Evolutionary conservation across 1,284 basidiomycete species (phyloP).

Genomic region (Rugosomyces carneus): DNA sequence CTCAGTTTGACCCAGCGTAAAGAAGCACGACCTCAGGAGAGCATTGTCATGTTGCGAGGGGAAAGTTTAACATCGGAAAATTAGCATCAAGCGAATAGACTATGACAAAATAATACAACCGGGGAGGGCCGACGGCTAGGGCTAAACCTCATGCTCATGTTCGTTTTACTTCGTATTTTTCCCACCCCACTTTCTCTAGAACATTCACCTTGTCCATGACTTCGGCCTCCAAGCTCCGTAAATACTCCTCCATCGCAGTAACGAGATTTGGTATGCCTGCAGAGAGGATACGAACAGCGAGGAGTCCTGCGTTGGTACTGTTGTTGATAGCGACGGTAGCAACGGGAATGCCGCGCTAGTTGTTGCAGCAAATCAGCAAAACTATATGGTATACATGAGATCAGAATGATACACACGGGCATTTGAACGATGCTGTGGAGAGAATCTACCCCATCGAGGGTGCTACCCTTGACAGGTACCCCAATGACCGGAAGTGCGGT

Average conservation of each 20-base stretch:
- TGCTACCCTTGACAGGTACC: constrained; percentile 94
- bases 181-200: constrained; percentile 82
- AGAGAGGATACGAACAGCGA: constrained; percentile 87
- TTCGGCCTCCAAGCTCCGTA: constrained; percentile 72
- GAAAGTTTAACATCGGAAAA: constrained; percentile 8
- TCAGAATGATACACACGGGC: constrained; percentile 61
- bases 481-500: constrained; percentile 92
- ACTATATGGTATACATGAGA: constrained; percentile 9
- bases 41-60: not conserved
- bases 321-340: constrained; percentile 98
- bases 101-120: not conserved
- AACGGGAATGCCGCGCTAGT: constrained; percentile 89
- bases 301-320: constrained; percentile 87
- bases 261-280: constrained; percentile 62
- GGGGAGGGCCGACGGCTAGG: not conserved
- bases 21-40: not conserved
- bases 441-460: constrained; percentile 93
- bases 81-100: constrained; percentile 7
- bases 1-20: not conserved
- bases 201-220: constrained; percentile 81
- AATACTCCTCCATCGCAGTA: constrained; percentile 70
- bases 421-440: constrained; percentile 98
- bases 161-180: constrained; percentile 53
- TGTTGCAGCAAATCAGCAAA: not conserved
- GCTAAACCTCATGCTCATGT: constrained; percentile 11